A percentile compares a stretch with the other conserved stretches of the same genome.
These are phyloP conservation scores for Neonectria faginata DNA, from an alignment of 2,329 filamentous ascomycete genomes.

Conservation along the genomic window DNA sequence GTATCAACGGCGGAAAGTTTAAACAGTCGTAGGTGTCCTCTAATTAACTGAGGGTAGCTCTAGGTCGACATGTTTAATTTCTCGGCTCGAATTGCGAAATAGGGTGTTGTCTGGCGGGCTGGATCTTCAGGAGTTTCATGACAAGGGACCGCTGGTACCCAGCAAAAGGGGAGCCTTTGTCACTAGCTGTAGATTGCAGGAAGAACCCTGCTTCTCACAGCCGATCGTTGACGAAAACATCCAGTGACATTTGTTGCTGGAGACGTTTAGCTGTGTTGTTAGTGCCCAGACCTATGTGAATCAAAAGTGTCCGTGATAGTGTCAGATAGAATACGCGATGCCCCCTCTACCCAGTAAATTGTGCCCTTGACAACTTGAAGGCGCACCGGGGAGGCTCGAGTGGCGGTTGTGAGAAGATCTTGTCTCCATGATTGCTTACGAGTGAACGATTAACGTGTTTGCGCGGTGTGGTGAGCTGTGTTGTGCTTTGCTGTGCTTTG, in stretches of 20 bases:
- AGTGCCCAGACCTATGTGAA: neutral
- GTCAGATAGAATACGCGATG: neutral
- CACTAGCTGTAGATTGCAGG: slow-evolving; percentile 13
- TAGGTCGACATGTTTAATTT: slow-evolving; percentile 8
- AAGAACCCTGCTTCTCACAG: slow-evolving; percentile 9
- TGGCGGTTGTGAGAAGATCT: neutral
- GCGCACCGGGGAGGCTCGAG: neutral
- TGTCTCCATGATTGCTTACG: neutral
- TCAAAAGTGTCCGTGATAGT: slow-evolving; percentile 2
- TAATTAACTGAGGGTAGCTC: neutral
- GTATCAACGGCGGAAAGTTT: slow-evolving; percentile 16
- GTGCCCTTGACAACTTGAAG: too few species aligned
- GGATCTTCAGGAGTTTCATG: slow-evolving; percentile 1
- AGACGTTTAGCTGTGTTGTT: neutral
- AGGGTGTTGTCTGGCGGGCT: neutral
- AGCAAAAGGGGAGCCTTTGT: slow-evolving; percentile 3
- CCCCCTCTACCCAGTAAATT: neutral
- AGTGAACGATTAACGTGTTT: neutral
- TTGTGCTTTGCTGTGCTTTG: neutral
- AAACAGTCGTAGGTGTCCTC: slow-evolving; percentile 4
- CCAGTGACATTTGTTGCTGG: neutral
- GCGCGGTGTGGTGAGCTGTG: neutral
- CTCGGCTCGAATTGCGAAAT: slow-evolving; percentile 11
- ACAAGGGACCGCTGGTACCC: neutral
- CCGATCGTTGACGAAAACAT: slow-evolving; percentile 15